phyloP scores from a whole-genome alignment of 345 rosid genomes.

The Salix arbutifolia region DNA sequence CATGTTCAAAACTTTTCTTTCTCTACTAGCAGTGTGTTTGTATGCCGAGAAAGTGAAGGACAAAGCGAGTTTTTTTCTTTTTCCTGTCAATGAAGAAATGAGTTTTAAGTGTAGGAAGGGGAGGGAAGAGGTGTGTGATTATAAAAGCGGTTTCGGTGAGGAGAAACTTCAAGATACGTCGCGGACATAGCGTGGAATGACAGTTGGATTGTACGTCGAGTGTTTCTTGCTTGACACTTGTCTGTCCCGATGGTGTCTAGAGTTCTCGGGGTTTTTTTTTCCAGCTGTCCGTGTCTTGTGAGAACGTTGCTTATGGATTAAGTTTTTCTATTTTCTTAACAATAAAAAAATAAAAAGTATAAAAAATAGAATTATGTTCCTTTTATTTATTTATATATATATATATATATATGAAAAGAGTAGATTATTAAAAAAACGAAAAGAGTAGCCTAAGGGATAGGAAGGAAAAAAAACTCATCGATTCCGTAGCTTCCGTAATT shows the following conservation, averaged over 20 bases:
- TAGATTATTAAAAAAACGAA: no score
- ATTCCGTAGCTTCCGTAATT: no score
- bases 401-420: no score
- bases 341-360: no score
- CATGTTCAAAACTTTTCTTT: constrained; percentile 25
- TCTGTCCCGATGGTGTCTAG: background rate
- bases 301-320: no score
- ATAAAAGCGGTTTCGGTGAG: background rate
- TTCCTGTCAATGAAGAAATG: background rate
- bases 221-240: background rate
- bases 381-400: no score
- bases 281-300: no score
- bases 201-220: background rate
- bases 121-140: background rate
- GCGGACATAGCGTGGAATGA: background rate
- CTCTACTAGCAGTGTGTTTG: background rate
- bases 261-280: background rate
- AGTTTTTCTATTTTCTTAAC: no score
- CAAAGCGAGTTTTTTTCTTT: background rate
- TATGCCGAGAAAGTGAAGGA: background rate
- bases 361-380: no score
- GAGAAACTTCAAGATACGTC: constrained; percentile 6
- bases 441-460: no score
- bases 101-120: background rate
- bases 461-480: no score